phyloP scores from a whole-genome alignment of 345 rosid genomes.

The Geranium brycei region DNA sequence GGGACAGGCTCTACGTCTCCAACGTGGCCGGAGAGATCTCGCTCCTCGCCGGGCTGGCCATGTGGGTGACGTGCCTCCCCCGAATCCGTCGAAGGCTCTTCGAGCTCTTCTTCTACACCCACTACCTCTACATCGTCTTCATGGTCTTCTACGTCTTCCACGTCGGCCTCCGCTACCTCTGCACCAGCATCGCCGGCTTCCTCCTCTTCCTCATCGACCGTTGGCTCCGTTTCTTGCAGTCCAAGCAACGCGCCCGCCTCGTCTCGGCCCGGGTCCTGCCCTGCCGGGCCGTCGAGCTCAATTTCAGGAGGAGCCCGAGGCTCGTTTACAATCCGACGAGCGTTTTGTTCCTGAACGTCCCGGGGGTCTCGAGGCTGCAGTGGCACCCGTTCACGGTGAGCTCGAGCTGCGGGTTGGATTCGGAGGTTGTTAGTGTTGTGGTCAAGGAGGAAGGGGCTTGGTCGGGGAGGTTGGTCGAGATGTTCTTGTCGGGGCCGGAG shows the following conservation, averaged over 20 bases:
- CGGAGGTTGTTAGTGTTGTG: constrained; percentile 45
- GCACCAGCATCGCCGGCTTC: constrained; percentile 41
- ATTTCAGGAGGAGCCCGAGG: constrained; percentile 42
- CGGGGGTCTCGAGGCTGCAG: constrained; percentile 55
- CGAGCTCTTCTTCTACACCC: constrained; percentile 55
- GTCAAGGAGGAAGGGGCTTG: constrained; percentile 49
- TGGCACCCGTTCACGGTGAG: constrained; percentile 85
- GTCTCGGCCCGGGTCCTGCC: constrained; percentile 37
- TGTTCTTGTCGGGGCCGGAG: constrained; percentile 21
- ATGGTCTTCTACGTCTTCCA: constrained; percentile 38
- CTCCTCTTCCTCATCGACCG: constrained; percentile 50
- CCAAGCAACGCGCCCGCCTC: constrained; percentile 21
- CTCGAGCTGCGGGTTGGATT: constrained; percentile 45
- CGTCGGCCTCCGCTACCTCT: constrained; percentile 30
- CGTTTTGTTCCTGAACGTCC: constrained; percentile 57
- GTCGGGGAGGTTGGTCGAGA: constrained; percentile 31
- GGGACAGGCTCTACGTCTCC: constrained; percentile 27
- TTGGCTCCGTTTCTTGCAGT: constrained; percentile 44
- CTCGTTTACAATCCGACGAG: constrained; percentile 54
- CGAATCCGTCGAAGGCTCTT: constrained; percentile 32
- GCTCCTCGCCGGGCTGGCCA: constrained; percentile 28
- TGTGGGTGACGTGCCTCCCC: constrained; percentile 38
- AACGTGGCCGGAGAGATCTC: constrained; percentile 46
- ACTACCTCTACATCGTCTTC: constrained; percentile 40
- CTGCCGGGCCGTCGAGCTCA: constrained; percentile 35